Base-by-base conservation (phyloP, 2,329 filamentous ascomycete genomes). In the Phaeosphaeria sp. region DNA sequence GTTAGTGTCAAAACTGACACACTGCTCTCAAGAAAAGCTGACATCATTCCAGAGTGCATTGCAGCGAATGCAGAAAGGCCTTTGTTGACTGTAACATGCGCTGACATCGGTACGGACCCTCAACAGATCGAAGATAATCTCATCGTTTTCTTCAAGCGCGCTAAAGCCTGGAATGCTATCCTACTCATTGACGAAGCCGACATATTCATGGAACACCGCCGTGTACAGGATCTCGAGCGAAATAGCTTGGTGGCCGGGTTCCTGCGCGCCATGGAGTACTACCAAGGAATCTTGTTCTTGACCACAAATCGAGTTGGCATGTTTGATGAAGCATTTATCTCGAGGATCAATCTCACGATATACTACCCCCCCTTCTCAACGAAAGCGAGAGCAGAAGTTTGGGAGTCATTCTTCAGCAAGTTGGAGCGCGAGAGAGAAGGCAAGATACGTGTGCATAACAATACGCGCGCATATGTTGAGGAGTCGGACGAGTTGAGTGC, bases 321-420 rank as follows among this genome's bases (percentile, higher is more conserved):
- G 0, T 95, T 96, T 69, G 92, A 96, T 67, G 90, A 94, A 60
- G 92, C 92, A 0, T 96, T 96, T 81, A 90, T 93, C 71, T 92
- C 89, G 4, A 87, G 92, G 22, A 95, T 95, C 62, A 87, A 96
- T 59, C 36, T 39, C 36, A 90, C 90, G 0, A 79, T 96, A 9
- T 85, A 89, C 25, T 96, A 96, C 41, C 57, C 62, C 1, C 55
- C 65, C 6, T 63, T 75, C 20, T 47, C 47, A 4, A 48, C 62
- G 13, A 52, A 53, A 11, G 54, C 51, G 13, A 50, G 69, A n/a
- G 43, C 33, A 1, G 42, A 66, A 21, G 63, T 73, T 6, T 75
- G 71, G 72, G 50, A 63, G 6, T 64, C 58, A 1, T 68, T 74
- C 18, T 66, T 74, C 39, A 49, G 57, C 30, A 66, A 64, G 41